Evolutionary conservation across 257 asterid species (phyloP), one percentile per base, ranked within the genome.

Genomic region (Primulina tabacum): DNA sequence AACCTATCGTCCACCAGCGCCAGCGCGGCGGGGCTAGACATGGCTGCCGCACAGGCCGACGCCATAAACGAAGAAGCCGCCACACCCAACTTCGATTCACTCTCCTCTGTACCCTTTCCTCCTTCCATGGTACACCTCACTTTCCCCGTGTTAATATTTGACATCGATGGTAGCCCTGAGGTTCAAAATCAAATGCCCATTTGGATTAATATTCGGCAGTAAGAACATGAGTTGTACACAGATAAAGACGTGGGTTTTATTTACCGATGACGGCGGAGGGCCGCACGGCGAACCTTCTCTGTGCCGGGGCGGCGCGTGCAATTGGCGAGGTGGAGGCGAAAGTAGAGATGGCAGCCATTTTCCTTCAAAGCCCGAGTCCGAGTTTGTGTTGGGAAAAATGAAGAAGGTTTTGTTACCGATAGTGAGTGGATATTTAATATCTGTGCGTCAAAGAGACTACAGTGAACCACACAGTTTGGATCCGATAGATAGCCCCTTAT

Each of bases 1-100:
- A 94, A 55, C 80, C 99, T 88, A 57, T 94, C 98, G 55, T 94
- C 99, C 83, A 94, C 98, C 75, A 94, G 78, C 1, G 95, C 99
- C 93, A 91, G 71, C 40, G 98, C 96, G 17, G 79, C 74, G 2
- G 99, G 93, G 85, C 90, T 80, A 18, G 94, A 73, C 83, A 81
- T 56, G 40, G 84, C 82, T 38, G 92, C 88, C 29, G 90, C 93
- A 14, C 77, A 78, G 5, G 88, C 86, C 4, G 87, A 87, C 16
- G 96, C 96, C 3, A 76, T 81, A 65, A 85, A 61, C 64, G 87
- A 8, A 0, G 97, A 82, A 18, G 82, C 90, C 2, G 83, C 84
- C 87, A 81, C 83, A 8, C 93, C 88, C 75, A 86, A 28, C 71
- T 82, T 88, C n/a, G 86, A 59, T 29, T 83, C 88, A 0, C 73